Evolutionary conservation across 257 asterid genomes (phyloP), one percentile per base, ranked within the genome.

Genomic region (Lycium ferocissimum): DNA sequence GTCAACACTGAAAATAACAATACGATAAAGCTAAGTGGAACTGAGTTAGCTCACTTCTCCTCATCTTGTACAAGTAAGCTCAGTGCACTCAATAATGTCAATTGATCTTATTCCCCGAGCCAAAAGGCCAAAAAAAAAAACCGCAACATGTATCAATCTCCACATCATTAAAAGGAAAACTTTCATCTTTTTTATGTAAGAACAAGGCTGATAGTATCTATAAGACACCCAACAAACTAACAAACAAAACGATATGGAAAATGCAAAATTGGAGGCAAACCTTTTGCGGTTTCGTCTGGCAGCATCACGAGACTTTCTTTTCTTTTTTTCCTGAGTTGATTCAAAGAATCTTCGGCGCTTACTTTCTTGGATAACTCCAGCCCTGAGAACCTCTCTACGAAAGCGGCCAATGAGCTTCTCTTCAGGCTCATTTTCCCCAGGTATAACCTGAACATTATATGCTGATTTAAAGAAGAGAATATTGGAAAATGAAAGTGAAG

Each of bases 261-360:
- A 69, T 0, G 45, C 13, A 59, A 61, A 7, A 26, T 1, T 54
- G 4, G 43, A 54, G 6, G 18, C 9, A 37, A 65, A 92, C 97
- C 97, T 93, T 88, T 81, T 92, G 40, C 89, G 88, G 63, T 88
- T 84, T 33, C 92, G 88, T 80, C 58, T 87, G 15, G 94, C 92
- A 22, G 97, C 93, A 45, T 90, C 93, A 9, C 93, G 90, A n/a
- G 88, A 4, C 76, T 92, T 93, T 57, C 93, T 78, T 85, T 89
- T 92, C 86, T 79, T 87, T 89, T 91, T 88, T 57, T 91, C 92
- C 80, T 85, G 94, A 7, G 84, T 82, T 61, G 61, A 65, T 79
- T 92, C 94, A 35, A 91, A 92, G 72, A 85, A 92, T 47, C 91
- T 85, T 56, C 97, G 84, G 57, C 92, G 92, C 87, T 85, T 91